Base-by-base conservation (phyloP, 148 eudicot species). In the Cornus suecica region DNA sequence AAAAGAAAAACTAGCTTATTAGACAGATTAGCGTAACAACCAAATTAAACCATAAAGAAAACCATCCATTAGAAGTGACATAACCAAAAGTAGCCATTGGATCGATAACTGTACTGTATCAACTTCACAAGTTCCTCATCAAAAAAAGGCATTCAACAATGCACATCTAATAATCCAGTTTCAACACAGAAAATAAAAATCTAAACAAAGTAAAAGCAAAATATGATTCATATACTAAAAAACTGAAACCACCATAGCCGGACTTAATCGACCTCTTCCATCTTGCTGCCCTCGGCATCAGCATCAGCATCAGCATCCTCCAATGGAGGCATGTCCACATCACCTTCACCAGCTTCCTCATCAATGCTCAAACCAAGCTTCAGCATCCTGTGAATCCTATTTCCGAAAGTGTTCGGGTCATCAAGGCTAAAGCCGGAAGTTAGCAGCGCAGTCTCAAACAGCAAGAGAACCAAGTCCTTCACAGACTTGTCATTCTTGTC, bases 401-500 rank as follows among this genome's bases (percentile, higher is more conserved):
- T 90, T 28, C 97, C 97, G 20, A 90, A 90, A 10, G 93, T 89
- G 90, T 90, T 92, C 56, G 97, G 97, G 3, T 92, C 97, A 1
- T 90, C 97, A 0, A 88, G 83, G 88, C 97, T 92, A 83, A 91
- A 91, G 1, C 97, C 97, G 8, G 97, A 91, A 22, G 97, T 91
- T 67, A 91, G 71, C 56, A 91, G 73, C 6, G 97, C 84, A 22
- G 97, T 91, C 89, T 91, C 97, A 30, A 86, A 90, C 56, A 90
- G 79, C 68, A 91, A 80, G 30, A 89, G 82, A 28, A 90, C 93
- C 81, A 91, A 85, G 69, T 89, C 97, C 84, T 91, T 91, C 2
- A 91, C 97, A 0, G 97, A 91, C 85, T 91, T 91, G 83, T 91
- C 97, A 14, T 91, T 91, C 92, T 91, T 91, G 80, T 91, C 97